Evolutionary conservation across 139 green algal genomes (phyloP).

Genomic region (Dunaliella primolecta): DNA sequence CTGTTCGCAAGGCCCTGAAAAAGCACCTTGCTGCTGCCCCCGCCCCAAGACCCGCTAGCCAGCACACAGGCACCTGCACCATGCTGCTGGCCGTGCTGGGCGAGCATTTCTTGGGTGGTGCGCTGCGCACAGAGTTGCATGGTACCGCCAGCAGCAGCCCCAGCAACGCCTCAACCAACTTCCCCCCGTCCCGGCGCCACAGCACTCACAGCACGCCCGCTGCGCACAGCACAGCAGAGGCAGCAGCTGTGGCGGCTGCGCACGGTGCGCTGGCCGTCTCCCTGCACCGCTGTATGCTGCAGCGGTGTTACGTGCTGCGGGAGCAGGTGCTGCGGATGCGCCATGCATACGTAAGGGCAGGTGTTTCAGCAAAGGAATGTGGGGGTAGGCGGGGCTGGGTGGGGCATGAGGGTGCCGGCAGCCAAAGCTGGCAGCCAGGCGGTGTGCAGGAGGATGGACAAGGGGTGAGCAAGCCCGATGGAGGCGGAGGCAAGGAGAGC

Average conservation of each 20-base stretch:
- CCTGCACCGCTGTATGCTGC: background rate
- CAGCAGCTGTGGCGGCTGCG: background rate
- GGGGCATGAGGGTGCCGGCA: too few species aligned
- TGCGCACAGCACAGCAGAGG: background rate
- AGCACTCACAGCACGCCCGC: too few species aligned
- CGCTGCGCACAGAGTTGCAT: background rate
- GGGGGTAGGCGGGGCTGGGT: too few species aligned
- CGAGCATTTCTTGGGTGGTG: background rate
- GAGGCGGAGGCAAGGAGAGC: too few species aligned
- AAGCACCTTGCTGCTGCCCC: background rate
- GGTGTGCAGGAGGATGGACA: too few species aligned
- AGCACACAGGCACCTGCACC: background rate
- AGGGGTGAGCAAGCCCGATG: too few species aligned
- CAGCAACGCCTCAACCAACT: too few species aligned
- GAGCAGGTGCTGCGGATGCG: conserved; percentile 3
- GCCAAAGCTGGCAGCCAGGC: too few species aligned
- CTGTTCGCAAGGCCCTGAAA: background rate
- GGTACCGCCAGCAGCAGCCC: background rate
- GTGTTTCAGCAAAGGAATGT: too few species aligned
- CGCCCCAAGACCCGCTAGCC: background rate
- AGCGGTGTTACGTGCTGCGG: background rate
- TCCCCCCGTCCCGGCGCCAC: too few species aligned
- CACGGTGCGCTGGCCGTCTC: background rate
- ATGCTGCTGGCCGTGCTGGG: background rate
- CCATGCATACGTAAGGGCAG: background rate